Evolutionary conservation across 1,139 yeast species (phyloP).

Genomic region (Barnettozyma hawaiiensis): DNA sequence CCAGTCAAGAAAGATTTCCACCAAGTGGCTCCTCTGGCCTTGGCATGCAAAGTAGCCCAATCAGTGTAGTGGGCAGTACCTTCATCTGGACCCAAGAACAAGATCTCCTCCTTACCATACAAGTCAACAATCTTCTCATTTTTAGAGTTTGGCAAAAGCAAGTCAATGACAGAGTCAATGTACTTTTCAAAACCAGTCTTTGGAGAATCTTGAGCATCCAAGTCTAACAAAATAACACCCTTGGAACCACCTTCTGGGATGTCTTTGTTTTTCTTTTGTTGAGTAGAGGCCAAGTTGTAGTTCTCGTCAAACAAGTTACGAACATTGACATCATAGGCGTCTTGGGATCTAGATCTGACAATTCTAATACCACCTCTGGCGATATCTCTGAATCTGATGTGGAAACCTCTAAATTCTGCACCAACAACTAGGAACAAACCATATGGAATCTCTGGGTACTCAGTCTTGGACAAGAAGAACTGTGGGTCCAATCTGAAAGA

Average conservation of each 20-base stretch:
- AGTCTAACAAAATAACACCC: conserved; percentile 86
- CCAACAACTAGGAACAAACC: conserved; percentile 97
- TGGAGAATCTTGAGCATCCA: conserved; percentile 73
- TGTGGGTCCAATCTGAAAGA: conserved; percentile 83
- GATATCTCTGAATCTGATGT: conserved; percentile 92
- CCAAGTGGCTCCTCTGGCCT: conserved; percentile 93
- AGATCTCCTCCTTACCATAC: conserved; percentile 77
- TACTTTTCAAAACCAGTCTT: conserved; percentile 88
- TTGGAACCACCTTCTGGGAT: conserved; percentile 99
- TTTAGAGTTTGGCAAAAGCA: conserved; percentile 43
- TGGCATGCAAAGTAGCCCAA: conserved; percentile 98
- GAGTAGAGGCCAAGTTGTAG: conserved; percentile 92
- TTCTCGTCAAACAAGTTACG: conserved; percentile 93
- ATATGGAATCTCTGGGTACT: conserved; percentile 87
- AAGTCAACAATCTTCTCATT: conserved; percentile 63
- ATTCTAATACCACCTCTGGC: conserved; percentile 98
- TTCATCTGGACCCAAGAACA: conserved; percentile 98
- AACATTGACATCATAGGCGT: conserved; percentile 80
- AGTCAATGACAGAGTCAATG: conserved; percentile 84
- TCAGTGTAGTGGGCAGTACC: conserved; percentile 94
- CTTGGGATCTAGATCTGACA: conserved; percentile 80
- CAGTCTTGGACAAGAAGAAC: conserved; percentile 71
- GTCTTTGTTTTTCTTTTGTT: conserved; percentile 95
- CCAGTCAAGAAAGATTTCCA: conserved; percentile 99
- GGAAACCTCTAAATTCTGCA: conserved; percentile 96